Evolutionary conservation across 2,329 filamentous ascomycete genomes (phyloP), one percentile per base, ranked within the genome.

Genomic region (Geosmithia flava): DNA sequence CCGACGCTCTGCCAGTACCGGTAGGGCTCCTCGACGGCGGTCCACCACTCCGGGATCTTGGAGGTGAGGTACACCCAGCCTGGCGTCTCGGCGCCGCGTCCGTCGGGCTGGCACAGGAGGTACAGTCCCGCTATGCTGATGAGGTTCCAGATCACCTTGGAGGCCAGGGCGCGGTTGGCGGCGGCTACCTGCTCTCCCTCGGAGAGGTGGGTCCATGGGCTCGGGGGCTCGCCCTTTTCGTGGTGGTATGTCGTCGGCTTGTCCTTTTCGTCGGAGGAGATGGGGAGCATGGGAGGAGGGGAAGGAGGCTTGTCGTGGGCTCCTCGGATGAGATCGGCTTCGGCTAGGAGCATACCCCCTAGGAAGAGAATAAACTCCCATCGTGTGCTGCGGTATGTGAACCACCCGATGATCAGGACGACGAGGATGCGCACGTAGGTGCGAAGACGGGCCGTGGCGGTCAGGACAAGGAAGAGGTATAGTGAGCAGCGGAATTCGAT

Each of bases 401-500:
- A 75, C 52, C 61, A 63, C 50, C 67, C 64, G 45, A 76, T 52
- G 2, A 61, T 48, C 16, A 54, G 56, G 13, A 79, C 55, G n/a
- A 66, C 63, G 20, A 67, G 51, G 29, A 73, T 62, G 19, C 78
- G 66, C 43, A 69, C 54, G 20, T 50, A 49, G 11, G 62, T 66
- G 39, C 66, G 66, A 30, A 78, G 57, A 23, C 71, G 65, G 6
- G 72, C 71, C 10, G 72, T 68, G 19, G 68, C 76, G 3, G 78
- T 50, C 20, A 78, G 59, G 13, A 68, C 65, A 7, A 80, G 60
- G 58, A 80, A 81, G 10, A 81, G 66, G 50, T 75, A 67, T 57
- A 81, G 69, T 2, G 75, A 78, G 58, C 72, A 75, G 50, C 73
- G 68, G 55, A 77, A 79, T 58, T 81, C 78, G 44, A 79, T 69